Evolutionary conservation across 768 basidiomycete species (phyloP).

Genomic region (Phylloporus sp.): DNA sequence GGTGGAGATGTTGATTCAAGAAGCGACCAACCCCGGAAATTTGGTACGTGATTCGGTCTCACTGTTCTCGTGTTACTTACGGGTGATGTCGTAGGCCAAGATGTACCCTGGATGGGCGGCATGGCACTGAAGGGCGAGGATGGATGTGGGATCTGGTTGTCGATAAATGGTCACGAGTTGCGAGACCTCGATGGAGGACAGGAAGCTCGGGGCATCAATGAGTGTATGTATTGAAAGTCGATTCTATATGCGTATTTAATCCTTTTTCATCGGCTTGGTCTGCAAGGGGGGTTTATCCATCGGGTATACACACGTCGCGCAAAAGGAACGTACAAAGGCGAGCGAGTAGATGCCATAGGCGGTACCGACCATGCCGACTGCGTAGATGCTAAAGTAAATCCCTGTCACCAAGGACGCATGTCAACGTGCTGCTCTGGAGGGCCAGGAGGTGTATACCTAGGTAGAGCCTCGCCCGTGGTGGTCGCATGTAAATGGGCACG

Average conservation of each 20-base stretch:
- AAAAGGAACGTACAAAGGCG: constrained; percentile 35
- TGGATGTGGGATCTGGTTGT: background rate
- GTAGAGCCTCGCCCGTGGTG: constrained; percentile 58
- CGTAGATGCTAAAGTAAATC: constrained; percentile 49
- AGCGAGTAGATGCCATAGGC: constrained; percentile 47
- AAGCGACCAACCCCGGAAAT: constrained; percentile 71
- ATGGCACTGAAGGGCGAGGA: constrained; percentile 49
- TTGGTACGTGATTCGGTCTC: constrained; percentile 42
- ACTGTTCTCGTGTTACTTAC: background rate
- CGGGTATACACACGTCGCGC: background rate
- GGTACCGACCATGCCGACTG: constrained; percentile 50
- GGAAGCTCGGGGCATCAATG: background rate
- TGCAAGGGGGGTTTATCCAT: background rate
- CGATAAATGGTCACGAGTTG: background rate
- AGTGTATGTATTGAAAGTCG: constrained; percentile 6
- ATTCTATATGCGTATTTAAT: constrained; percentile 20
- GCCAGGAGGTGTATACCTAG: constrained; percentile 40
- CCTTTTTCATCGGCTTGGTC: constrained; percentile 29
- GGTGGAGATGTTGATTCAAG: constrained; percentile 87
- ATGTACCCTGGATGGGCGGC: constrained; percentile 93
- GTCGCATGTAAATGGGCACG: constrained; percentile 54
- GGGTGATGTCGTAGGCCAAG: constrained; percentile 48
- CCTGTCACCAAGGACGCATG: constrained; percentile 35
- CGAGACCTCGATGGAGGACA: background rate
- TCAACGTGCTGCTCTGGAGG: background rate